A percentile compares a stretch with the other conserved stretches of the same genome.
Evolutionary conservation across 1,284 basidiomycete genomes (phyloP).

Genomic region (Pascua sp.): DNA sequence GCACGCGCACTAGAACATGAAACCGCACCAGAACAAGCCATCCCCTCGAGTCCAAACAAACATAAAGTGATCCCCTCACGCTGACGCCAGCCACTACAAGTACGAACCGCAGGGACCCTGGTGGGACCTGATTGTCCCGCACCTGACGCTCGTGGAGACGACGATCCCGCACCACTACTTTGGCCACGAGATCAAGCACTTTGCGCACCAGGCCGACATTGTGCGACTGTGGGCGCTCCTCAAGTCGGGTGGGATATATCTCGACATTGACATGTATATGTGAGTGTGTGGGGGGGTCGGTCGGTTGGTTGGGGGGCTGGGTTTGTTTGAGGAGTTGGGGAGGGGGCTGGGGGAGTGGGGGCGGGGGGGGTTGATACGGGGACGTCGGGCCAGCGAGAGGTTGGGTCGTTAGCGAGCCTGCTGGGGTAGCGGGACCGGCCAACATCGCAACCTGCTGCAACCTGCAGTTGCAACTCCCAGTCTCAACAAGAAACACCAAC

Average conservation of each 20-base stretch:
- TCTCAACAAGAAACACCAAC: too few relatives aligned
- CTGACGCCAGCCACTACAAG: constrained; percentile 42
- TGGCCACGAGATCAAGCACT: constrained; percentile 39
- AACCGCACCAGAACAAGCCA: too few relatives aligned
- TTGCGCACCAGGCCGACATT: constrained; percentile 49
- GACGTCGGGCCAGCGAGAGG: too few relatives aligned
- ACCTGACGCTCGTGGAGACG: constrained; percentile 43
- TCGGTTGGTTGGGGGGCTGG: too few relatives aligned
- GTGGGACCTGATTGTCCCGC: constrained; percentile 44
- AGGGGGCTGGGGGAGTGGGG: too few relatives aligned
- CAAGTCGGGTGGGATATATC: constrained; percentile 52
- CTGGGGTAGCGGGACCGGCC: too few relatives aligned
- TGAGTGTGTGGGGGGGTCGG: constrained; percentile 22
- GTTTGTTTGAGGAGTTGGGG: not conserved
- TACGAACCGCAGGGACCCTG: constrained; percentile 48
- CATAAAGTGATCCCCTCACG: not conserved
- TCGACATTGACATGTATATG: constrained; percentile 53
- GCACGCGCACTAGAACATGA: not conserved
- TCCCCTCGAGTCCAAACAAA: too few relatives aligned
- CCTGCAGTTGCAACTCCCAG: too few relatives aligned
- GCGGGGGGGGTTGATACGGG: not conserved
- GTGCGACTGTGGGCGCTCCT: constrained; percentile 44
- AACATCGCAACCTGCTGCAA: too few relatives aligned
- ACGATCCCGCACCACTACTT: constrained; percentile 36
- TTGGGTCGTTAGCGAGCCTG: too few relatives aligned